These are phyloP conservation scores for Cicer chorassanicum DNA, from an alignment of 306 rosid genomes.

Conservation along the genomic window DNA sequence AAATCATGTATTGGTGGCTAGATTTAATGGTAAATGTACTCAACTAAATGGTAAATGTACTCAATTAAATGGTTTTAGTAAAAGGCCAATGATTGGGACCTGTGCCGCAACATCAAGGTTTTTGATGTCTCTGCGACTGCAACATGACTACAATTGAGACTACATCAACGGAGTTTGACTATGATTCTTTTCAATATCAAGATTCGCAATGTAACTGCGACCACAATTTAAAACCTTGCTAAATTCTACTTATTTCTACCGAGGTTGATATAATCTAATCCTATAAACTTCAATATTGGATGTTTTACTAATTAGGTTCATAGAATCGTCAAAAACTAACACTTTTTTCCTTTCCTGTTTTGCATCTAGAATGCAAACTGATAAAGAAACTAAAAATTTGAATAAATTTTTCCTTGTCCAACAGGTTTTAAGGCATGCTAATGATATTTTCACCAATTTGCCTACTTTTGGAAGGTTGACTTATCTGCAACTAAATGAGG, in stretches of 20 bases:
- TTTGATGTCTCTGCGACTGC: not conserved
- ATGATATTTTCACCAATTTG: slow-evolving; percentile 33
- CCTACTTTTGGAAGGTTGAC: slow-evolving; percentile 45
- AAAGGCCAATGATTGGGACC: too few relatives aligned
- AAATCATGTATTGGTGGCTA: not conserved
- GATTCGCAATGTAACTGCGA: not conserved
- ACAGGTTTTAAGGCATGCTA: slow-evolving; percentile 40
- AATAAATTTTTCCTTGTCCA: not conserved
- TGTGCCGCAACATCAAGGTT: not conserved
- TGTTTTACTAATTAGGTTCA: too few relatives aligned
- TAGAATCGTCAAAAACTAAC: not conserved
- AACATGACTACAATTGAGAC: not conserved
- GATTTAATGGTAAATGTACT: not conserved
- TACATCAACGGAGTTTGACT: not conserved
- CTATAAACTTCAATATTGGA: too few relatives aligned
- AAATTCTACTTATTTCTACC: not conserved
- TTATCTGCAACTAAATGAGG: slow-evolving; percentile 50
- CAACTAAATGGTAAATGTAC: not conserved
- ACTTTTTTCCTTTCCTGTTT: not conserved
- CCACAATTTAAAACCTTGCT: not conserved
- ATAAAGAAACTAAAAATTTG: not conserved
- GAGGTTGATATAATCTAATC: too few relatives aligned
- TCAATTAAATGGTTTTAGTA: too few relatives aligned
- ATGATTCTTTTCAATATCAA: not conserved
- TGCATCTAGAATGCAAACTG: not conserved